phyloP scores from a whole-genome alignment of 2,329 filamentous ascomycete genomes.

The Fusarium goolgardi region DNA sequence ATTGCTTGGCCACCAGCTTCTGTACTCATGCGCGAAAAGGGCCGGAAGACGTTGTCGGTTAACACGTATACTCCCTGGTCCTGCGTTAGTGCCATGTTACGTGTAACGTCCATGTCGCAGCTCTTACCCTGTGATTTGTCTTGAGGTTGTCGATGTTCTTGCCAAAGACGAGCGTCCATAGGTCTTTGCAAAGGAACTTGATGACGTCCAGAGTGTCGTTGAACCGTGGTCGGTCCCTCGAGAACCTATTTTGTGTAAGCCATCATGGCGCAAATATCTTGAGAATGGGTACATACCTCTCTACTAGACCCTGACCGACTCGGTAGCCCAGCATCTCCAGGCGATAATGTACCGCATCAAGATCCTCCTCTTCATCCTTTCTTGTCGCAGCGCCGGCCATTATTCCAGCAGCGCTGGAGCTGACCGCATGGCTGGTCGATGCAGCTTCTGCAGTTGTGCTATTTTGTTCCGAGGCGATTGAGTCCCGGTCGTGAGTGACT shows the following conservation, averaged over 20 bases:
- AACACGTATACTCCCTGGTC: conserved; percentile 90
- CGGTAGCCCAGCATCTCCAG: conserved; percentile 89
- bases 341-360: conserved; percentile 86
- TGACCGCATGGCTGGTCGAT: conserved; percentile 40
- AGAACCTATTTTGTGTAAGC: conserved; percentile 71
- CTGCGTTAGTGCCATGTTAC: conserved; percentile 11
- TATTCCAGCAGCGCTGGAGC: conserved; percentile 45
- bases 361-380: conserved; percentile 79
- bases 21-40: conserved; percentile 89
- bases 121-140: conserved; percentile 87
- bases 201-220: conserved; percentile 94
- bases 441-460: conserved; percentile 36
- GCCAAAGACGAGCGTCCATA: conserved; percentile 93
- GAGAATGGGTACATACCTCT: conserved; percentile 68
- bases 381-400: conserved; percentile 41
- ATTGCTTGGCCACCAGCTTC: conserved; percentile 79
- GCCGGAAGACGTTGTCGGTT: conserved; percentile 91
- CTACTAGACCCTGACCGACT: conserved; percentile 90
- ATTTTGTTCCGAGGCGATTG: conserved; percentile 54
- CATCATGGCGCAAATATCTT: conserved; percentile 1
- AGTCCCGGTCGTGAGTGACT: conserved; percentile 78
- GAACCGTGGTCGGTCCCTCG: conserved; percentile 85
- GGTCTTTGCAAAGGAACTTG: conserved; percentile 98
- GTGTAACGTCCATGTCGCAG: not conserved
- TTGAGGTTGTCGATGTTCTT: conserved; percentile 99